These are phyloP conservation scores for Mallotus japonicus DNA, from an alignment of 441 rosid genomes.

Conservation along the genomic window DNA sequence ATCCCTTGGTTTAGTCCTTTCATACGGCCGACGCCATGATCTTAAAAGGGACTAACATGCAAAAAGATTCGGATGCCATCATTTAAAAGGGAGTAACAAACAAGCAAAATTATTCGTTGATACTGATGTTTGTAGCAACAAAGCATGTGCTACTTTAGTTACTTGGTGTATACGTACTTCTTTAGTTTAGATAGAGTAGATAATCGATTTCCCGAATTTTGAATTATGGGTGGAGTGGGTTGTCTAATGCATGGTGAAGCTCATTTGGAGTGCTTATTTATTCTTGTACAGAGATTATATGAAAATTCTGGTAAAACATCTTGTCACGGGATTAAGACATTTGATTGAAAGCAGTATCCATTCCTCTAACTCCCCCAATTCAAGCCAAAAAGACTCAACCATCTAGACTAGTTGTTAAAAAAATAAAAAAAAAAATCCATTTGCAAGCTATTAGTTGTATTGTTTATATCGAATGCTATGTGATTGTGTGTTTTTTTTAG, in stretches of 20 bases:
- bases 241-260: background rate
- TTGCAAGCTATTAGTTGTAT: too few relatives aligned
- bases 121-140: background rate
- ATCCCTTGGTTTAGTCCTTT: conserved; percentile 40
- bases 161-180: background rate
- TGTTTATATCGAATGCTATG: too few relatives aligned
- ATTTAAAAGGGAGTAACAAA: conserved; percentile 36
- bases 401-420: too few relatives aligned
- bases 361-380: too few relatives aligned
- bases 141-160: background rate
- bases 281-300: background rate
- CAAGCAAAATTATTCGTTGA: background rate
- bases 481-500: too few relatives aligned
- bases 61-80: conserved; percentile 17
- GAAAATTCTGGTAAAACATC: background rate
- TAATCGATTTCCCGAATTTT: background rate
- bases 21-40: conserved; percentile 22
- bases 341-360: too few relatives aligned
- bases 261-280: background rate
- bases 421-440: too few relatives aligned
- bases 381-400: too few relatives aligned
- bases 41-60: conserved; percentile 35
- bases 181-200: background rate
- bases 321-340: too few relatives aligned
- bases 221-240: background rate